Evolutionary conservation across 108 stramenopile species (phyloP).

Genomic region (Nitzschia inconspicua): DNA sequence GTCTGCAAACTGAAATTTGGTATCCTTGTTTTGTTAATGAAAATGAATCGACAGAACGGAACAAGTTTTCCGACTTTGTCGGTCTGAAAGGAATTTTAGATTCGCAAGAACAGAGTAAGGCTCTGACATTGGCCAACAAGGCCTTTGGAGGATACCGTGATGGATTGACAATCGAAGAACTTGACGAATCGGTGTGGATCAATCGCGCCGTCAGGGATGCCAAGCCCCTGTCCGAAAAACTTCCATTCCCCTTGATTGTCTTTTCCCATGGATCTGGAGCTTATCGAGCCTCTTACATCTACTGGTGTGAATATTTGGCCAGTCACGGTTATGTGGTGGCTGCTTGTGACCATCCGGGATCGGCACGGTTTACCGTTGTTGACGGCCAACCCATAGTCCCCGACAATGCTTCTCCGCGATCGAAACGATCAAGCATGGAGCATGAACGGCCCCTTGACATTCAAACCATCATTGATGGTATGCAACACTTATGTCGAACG

Average conservation of each 20-base stretch:
- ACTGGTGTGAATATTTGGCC: slow-evolving; percentile 4
- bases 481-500: not conserved
- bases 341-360: slow-evolving; percentile 8
- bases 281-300: not conserved
- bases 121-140: not conserved
- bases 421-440: not conserved
- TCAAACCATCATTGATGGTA: not conserved
- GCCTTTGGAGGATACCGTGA: slow-evolving; percentile 4
- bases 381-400: not conserved
- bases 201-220: not conserved
- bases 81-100: not conserved
- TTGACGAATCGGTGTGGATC: not conserved
- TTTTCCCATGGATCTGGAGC: slow-evolving; percentile 8
- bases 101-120: not conserved
- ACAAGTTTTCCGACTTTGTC: not conserved
- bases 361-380: slow-evolving; percentile 2
- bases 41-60: not conserved
- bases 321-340: slow-evolving; percentile 3
- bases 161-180: not conserved
- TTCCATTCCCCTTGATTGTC: not conserved
- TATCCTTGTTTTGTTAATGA: not conserved
- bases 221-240: not conserved
- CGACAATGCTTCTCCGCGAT: not conserved
- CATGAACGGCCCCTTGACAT: not conserved
- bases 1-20: slow-evolving; percentile 1